Evolutionary conservation across 73 alveolate species (phyloP).

Genomic region (Paramecium pentaurelia): DNA sequence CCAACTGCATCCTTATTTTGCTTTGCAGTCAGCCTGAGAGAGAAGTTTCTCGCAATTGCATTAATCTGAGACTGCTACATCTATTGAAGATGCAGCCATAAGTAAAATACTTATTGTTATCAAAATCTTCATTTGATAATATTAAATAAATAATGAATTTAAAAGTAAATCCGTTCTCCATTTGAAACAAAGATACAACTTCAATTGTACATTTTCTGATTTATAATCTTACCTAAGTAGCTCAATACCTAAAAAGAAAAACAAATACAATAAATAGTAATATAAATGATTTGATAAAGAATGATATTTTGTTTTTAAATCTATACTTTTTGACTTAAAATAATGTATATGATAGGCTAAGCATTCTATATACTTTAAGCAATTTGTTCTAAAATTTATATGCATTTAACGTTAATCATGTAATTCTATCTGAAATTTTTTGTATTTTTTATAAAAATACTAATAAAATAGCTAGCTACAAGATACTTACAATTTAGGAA

Average conservation of each 20-base stretch:
- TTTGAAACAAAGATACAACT: not conserved
- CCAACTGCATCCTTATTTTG: not conserved
- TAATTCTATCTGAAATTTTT: not conserved
- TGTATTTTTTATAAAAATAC: not conserved
- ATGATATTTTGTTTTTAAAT: not conserved
- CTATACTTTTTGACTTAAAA: not conserved
- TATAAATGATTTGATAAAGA: not conserved
- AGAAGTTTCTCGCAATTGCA: not conserved
- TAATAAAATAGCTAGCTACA: not conserved
- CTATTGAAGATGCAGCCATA: not conserved
- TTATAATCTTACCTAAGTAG: not conserved
- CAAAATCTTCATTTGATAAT: not conserved
- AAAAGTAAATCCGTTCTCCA: not conserved
- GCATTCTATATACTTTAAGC: not conserved
- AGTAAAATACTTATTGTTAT: not conserved
- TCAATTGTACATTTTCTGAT: too few species aligned
- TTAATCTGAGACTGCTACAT: conserved; percentile 7
- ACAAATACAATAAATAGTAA: too few species aligned
- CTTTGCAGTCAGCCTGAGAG: not conserved
- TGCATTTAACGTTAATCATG: not conserved
- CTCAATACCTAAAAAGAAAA: not conserved
- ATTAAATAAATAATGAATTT: not conserved
- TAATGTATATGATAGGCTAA: not conserved
- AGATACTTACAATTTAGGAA: too few species aligned
- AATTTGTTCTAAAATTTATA: not conserved